Conservation (phyloP, 1,284 basidiomycete genomes). For the Moesziomyces globuligerus region DNA sequence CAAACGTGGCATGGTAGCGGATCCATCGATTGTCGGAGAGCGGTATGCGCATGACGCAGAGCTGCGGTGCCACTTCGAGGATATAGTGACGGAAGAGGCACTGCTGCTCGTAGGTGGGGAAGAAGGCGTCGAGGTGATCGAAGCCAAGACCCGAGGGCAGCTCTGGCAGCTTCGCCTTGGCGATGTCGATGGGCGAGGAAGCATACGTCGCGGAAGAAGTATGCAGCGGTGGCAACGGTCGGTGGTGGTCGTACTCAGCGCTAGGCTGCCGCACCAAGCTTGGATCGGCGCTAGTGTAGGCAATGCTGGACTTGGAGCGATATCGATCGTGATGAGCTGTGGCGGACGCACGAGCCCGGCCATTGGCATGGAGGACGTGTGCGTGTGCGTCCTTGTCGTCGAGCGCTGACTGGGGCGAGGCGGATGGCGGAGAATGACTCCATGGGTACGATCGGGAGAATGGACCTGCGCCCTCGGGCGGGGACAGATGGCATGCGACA, state of each 20-base stretch:
- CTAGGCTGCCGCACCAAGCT: constrained; percentile 4
- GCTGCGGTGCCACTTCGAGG: constrained; percentile 39
- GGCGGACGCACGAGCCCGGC: constrained; percentile 18
- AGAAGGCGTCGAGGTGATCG: constrained; percentile 41
- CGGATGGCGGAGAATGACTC: neutral
- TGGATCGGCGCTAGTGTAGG: no score
- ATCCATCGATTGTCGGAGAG: constrained; percentile 43
- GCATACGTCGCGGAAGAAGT: constrained; percentile 7
- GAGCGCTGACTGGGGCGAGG: constrained; percentile 22
- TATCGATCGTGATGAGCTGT: constrained; percentile 27
- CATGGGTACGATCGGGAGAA: neutral
- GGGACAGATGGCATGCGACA: constrained; percentile 3
- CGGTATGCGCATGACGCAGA: constrained; percentile 34
- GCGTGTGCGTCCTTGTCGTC: constrained; percentile 2
- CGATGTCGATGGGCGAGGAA: constrained; percentile 26
- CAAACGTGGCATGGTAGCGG: constrained; percentile 35
- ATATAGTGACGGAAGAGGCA: constrained; percentile 44
- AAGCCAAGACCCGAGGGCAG: constrained; percentile 37
- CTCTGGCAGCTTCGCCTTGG: constrained; percentile 33
- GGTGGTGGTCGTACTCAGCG: constrained; percentile 27
- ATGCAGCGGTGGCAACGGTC: constrained; percentile 7
- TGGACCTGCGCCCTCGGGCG: constrained; percentile 8
- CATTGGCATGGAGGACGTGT: constrained; percentile 1
- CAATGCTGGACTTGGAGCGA: neutral
- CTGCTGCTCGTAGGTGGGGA: constrained; percentile 39